Conservation (phyloP, 208 protist species). For the Phytomonas serpens region DNA sequence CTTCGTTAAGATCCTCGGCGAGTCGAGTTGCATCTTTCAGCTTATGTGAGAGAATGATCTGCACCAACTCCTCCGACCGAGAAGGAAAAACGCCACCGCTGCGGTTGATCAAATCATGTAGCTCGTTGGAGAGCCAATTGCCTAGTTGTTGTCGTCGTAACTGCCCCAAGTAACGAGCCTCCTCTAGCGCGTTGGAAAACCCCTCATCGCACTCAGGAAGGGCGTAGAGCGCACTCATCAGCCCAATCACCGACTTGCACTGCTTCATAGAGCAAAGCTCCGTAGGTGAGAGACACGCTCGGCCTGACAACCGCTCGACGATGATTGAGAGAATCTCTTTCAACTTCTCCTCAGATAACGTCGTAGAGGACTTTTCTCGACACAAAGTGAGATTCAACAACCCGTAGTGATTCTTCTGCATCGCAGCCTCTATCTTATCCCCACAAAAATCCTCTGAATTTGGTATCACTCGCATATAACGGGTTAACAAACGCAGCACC, state of each 20-base stretch:
- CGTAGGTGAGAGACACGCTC: constrained; percentile 22
- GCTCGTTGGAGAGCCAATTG: constrained; percentile 59
- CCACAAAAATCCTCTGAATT: background rate
- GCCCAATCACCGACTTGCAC: constrained; percentile 38
- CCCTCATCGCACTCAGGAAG: constrained; percentile 63
- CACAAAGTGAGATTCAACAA: constrained; percentile 17
- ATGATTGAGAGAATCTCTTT: constrained; percentile 15
- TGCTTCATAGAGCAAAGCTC: constrained; percentile 50
- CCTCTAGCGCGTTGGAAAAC: constrained; percentile 50
- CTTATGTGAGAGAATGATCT: constrained; percentile 72
- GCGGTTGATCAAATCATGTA: constrained; percentile 28
- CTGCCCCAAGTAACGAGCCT: constrained; percentile 64
- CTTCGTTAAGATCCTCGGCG: constrained; percentile 30
- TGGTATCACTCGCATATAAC: constrained; percentile 12
- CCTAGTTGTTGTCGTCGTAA: constrained; percentile 68
- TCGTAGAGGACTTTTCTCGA: constrained; percentile 28
- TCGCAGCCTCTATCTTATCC: background rate
- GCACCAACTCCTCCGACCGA: constrained; percentile 43
- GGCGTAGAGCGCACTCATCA: constrained; percentile 76
- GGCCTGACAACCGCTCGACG: background rate
- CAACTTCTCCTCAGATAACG: constrained; percentile 67
- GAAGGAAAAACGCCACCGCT: constrained; percentile 5
- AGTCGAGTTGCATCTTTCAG: constrained; percentile 46
- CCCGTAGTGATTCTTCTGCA: constrained; percentile 12
- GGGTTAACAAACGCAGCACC: constrained; percentile 32